These are phyloP conservation scores for Thalassiosira mediterranea DNA, from an alignment of 352 stramenopile species.

Conservation along the genomic window DNA sequence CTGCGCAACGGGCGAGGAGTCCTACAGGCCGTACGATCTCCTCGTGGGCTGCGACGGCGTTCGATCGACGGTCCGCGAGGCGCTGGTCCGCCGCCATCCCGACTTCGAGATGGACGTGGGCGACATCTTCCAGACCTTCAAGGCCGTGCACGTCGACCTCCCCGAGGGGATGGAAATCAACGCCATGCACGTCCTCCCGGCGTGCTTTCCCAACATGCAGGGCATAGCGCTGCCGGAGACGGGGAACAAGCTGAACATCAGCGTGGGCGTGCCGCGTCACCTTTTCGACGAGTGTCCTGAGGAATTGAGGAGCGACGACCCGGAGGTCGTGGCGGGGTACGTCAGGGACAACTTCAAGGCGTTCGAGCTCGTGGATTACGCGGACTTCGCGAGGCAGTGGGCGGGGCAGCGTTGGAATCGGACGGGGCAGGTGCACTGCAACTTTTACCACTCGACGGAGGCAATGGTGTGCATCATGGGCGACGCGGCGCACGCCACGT, in stretches of 20 bases:
- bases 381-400: conserved; percentile 63
- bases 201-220: conserved; percentile 34
- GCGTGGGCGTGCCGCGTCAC: conserved; percentile 39
- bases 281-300: conserved; percentile 29
- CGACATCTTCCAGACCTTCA: conserved; percentile 64
- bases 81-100: conserved; percentile 50
- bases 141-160: conserved; percentile 51
- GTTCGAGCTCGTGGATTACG: conserved; percentile 52
- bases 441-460: conserved; percentile 43
- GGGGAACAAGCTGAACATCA: conserved; percentile 48
- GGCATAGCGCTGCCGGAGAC: conserved; percentile 63
- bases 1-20: conserved; percentile 34
- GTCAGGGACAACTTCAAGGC: conserved; percentile 59
- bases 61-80: conserved; percentile 53
- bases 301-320: conserved; percentile 56
- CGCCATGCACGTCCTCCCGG: conserved; percentile 40
- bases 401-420: conserved; percentile 58
- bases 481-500: conserved; percentile 62
- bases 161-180: conserved; percentile 16
- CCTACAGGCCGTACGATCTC: conserved; percentile 62
- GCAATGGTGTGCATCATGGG: conserved; percentile 52
- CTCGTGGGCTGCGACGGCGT: conserved; percentile 60
- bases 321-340: conserved; percentile 47
- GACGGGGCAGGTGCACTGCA: conserved; percentile 67
- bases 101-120: conserved; percentile 50